phyloP scores from a whole-genome alignment of 2,329 filamentous ascomycete genomes.

The Dryadomyces quercivorus region DNA sequence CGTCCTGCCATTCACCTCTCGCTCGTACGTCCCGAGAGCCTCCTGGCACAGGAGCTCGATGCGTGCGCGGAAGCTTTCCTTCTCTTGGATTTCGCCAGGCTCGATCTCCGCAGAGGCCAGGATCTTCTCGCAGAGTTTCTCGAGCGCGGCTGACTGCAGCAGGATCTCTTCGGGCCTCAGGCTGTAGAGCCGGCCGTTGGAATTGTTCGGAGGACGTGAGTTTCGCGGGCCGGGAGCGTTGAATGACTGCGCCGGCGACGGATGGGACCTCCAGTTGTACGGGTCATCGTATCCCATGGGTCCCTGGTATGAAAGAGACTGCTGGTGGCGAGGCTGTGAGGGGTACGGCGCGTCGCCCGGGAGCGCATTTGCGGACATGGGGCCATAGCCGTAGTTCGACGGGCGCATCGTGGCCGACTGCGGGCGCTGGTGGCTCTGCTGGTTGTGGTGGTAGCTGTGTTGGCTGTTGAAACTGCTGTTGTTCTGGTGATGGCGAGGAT shows the following conservation, averaged over 20 bases:
- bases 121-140: conserved; percentile 33
- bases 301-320: conserved; percentile 21
- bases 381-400: conserved; percentile 14
- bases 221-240: conserved; percentile 10
- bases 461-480: conserved; percentile 15
- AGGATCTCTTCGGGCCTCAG: conserved; percentile 31
- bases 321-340: conserved; percentile 18
- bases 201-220: conserved; percentile 3
- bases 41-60: conserved; percentile 54
- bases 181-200: conserved; percentile 15
- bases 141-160: conserved; percentile 36
- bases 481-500: conserved; percentile 17
- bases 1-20: conserved; percentile 20
- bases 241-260: conserved; percentile 8
- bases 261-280: conserved; percentile 17
- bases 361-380: conserved; percentile 7
- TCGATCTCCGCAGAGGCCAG: conserved; percentile 52
- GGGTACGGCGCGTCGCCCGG: conserved; percentile 9
- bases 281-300: conserved; percentile 13
- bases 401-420: conserved; percentile 22
- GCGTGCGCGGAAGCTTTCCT: conserved; percentile 54
- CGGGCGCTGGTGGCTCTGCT: conserved; percentile 17
- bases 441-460: conserved; percentile 9
- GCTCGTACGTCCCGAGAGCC: conserved; percentile 42
- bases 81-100: conserved; percentile 49